Evolutionary conservation across 2,329 filamentous ascomycete genomes (phyloP).

Genomic region (Nothopassalora personata): DNA sequence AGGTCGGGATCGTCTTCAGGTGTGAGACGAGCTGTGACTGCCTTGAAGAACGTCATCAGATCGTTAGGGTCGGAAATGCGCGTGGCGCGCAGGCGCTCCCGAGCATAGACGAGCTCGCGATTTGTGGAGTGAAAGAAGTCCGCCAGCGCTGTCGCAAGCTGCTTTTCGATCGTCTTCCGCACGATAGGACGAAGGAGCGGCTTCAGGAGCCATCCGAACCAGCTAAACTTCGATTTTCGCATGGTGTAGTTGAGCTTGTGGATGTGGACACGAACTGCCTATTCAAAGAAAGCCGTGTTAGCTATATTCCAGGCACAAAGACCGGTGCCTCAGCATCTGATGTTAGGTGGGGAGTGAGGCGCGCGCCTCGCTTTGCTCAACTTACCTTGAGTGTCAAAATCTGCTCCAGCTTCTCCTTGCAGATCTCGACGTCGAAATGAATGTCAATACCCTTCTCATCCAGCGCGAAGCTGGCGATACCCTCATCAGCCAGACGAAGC

Average conservation of each 20-base stretch:
- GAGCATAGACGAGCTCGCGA: constrained; percentile 77
- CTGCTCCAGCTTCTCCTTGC: constrained; percentile 70
- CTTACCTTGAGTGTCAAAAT: constrained; percentile 63
- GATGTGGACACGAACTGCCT: constrained; percentile 68
- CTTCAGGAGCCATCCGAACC: constrained; percentile 76
- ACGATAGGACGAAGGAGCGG: constrained; percentile 77
- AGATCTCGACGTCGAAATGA: constrained; percentile 76
- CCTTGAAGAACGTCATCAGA: constrained; percentile 73
- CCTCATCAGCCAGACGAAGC: constrained; percentile 71
- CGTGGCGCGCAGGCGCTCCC: constrained; percentile 80
- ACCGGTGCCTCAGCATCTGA: no score
- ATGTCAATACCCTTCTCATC: constrained; percentile 86
- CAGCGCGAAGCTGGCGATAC: constrained; percentile 77
- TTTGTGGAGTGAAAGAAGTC: constrained; percentile 69
- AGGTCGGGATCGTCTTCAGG: constrained; percentile 71
- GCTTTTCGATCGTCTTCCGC: constrained; percentile 70
- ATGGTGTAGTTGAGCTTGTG: constrained; percentile 82
- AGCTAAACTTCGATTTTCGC: constrained; percentile 67
- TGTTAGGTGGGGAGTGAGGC: no score
- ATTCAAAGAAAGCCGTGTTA: no score
- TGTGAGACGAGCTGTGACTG: constrained; percentile 69
- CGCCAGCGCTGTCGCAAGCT: constrained; percentile 67
- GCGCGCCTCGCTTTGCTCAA: no score
- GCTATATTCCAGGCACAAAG: no score
- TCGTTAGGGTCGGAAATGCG: constrained; percentile 76